phyloP scores from a whole-genome alignment of 1,284 basidiomycete species.

The Moesziomyces aphidis region DNA sequence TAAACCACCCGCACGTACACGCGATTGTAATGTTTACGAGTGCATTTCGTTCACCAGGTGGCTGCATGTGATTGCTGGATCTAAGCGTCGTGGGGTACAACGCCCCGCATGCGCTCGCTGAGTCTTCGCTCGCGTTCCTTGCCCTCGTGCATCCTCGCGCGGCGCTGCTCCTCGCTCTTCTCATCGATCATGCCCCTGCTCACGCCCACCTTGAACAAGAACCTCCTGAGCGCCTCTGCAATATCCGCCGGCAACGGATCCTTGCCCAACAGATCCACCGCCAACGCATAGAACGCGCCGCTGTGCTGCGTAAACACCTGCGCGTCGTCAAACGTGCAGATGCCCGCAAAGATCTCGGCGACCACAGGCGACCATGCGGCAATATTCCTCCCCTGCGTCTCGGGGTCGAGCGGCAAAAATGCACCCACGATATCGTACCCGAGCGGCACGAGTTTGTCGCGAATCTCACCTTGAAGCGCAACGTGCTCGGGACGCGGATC shows the following conservation, averaged over 20 bases:
- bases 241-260: constrained; percentile 50
- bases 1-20: neutral
- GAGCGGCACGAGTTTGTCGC: constrained; percentile 90
- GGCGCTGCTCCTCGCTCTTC: constrained; percentile 29
- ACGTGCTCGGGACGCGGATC: constrained; percentile 88
- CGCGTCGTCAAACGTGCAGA: constrained; percentile 85
- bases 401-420: constrained; percentile 88
- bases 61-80: neutral
- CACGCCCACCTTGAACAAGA: constrained; percentile 56
- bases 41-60: too few species aligned
- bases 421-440: constrained; percentile 90
- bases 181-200: constrained; percentile 49
- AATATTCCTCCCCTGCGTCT: constrained; percentile 95
- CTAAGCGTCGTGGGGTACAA: neutral
- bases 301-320: constrained; percentile 48
- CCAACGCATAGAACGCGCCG: constrained; percentile 60
- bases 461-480: constrained; percentile 82
- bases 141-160: constrained; percentile 26
- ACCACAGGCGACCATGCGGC: constrained; percentile 98
- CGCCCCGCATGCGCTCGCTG: constrained; percentile 33
- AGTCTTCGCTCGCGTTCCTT: constrained; percentile 38
- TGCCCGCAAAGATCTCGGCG: constrained; percentile 89
- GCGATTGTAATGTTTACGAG: neutral
- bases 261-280: constrained; percentile 62
- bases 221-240: constrained; percentile 37